Base-by-base conservation (phyloP, 768 basidiomycete genomes). In the Boletellus ananiceps region DNA sequence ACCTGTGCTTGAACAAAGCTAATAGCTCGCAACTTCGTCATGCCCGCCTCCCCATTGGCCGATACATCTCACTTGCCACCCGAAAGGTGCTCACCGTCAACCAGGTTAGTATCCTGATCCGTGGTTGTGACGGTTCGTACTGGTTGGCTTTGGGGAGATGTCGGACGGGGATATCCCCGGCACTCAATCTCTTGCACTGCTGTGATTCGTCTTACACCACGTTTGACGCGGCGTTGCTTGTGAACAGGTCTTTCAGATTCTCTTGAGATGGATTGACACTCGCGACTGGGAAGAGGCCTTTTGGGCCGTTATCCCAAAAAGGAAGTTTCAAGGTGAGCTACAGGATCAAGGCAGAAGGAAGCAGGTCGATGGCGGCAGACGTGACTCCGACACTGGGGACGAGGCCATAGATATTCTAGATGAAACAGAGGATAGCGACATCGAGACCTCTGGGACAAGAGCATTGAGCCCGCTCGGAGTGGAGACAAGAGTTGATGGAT, bases 11-110 rank as follows among this genome's bases (percentile, higher is more conserved):
- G 48, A 78, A 91, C 66, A 96, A 94, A 69, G 91, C 96, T 3
- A 74, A 79, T 34, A 72, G 73, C 43, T 79, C 86, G 33, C 80
- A 79, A 5, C 78, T 98, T 47, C 80, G 84, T 37, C 87, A 92
- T 35, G 96, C 93, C 4, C 84, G 89, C 43, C 80, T 99, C 47
- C 96, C 96, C 3, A 98, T 99, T 47, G 90, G 93, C n/a, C 85
- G 83, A 47, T 96, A 90, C 65, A 73, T 98, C 32, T 77, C 85
- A 38, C 74, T 99, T 49, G 78, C 85, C 29, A 93, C 94, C 9
- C 83, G 96, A 53, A 98, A 97, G 61, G 93, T 99, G 29, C 75
- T 99, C 55, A 99, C 96, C 1, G 93, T 99, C 46, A 98, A 99
- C 68, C 96, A 97, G 70, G 81, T 79, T 37, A 40, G 67, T 61